phyloP scores from a whole-genome alignment of 805 yeast genomes.

The Saturnispora besseyi region DNA sequence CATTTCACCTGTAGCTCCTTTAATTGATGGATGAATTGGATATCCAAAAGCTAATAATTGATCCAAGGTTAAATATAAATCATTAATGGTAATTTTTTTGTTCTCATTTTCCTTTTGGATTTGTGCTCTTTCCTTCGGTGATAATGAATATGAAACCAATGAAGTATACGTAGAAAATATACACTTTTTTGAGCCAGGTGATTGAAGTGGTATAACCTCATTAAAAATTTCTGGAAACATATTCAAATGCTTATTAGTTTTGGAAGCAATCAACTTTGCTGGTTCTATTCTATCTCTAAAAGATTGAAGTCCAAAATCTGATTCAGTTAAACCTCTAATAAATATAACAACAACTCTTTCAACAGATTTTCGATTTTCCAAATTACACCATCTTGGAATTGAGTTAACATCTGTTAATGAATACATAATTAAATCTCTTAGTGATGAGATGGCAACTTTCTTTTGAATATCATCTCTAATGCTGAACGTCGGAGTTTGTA shows the following conservation, averaged over 20 bases:
- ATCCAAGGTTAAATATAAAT: constrained; percentile 43
- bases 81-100: constrained; percentile 37
- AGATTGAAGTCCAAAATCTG: constrained; percentile 32
- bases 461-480: constrained; percentile 14
- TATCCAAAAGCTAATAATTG: constrained; percentile 38
- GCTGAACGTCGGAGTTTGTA: constrained; percentile 13
- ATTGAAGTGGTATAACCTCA: constrained; percentile 37
- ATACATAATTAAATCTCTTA: constrained; percentile 40
- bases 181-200: constrained; percentile 61
- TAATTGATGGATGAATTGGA: constrained; percentile 47
- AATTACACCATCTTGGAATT: constrained; percentile 40
- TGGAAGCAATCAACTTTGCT: constrained; percentile 3
- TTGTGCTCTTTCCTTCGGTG: constrained; percentile 46
- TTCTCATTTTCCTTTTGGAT: constrained; percentile 27
- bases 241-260: constrained; percentile 18
- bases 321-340: constrained; percentile 53
- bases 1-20: constrained; percentile 17
- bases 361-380: constrained; percentile 40
- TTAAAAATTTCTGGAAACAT: constrained; percentile 34
- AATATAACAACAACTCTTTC: constrained; percentile 49
- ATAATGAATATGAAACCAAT: constrained; percentile 46
- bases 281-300: constrained; percentile 13
- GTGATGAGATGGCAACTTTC: constrained; percentile 29
- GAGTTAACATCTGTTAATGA: constrained; percentile 33
- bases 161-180: constrained; percentile 45